phyloP scores from a whole-genome alignment of 164 flowering plant species.

The Nymphaea thermarum region DNA sequence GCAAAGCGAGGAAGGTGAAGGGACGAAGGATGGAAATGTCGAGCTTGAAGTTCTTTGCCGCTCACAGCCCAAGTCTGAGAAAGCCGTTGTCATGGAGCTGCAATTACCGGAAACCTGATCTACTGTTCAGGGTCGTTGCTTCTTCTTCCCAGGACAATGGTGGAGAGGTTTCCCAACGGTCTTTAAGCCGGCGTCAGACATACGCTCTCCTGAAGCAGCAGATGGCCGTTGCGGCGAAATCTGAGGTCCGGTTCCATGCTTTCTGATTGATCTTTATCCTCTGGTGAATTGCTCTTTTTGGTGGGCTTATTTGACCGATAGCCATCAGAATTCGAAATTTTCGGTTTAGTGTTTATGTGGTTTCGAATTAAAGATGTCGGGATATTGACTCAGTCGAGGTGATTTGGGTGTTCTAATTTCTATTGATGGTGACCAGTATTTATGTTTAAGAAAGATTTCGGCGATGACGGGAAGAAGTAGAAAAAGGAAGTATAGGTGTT shows the following conservation, averaged over 20 bases:
- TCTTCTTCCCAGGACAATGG: conserved; percentile 31
- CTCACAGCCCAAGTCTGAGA: conserved; percentile 16
- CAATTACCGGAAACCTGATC: conserved; percentile 2
- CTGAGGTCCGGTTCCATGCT: conserved; percentile 41
- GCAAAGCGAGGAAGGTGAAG: neutral
- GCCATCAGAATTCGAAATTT: too few relatives aligned
- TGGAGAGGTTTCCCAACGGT: conserved; percentile 21
- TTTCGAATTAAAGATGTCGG: too few relatives aligned
- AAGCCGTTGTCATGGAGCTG: conserved; percentile 4
- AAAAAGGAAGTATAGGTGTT: too few relatives aligned
- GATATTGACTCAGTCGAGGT: too few relatives aligned
- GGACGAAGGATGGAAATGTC: conserved; percentile 32
- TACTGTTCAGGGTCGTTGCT: conserved; percentile 26
- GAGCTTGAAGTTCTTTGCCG: conserved; percentile 24
- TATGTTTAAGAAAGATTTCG: too few relatives aligned
- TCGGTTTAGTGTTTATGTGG: too few relatives aligned
- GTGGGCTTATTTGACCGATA: neutral
- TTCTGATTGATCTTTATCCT: neutral
- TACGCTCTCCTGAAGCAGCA: conserved; percentile 80
- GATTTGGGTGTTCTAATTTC: too few relatives aligned
- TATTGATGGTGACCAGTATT: too few relatives aligned
- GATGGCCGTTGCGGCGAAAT: conserved; percentile 82
- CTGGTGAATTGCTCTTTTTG: neutral
- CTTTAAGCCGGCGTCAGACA: conserved; percentile 53
- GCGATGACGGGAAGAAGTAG: too few relatives aligned